These are phyloP conservation scores for Musa itinerans DNA, from an alignment of 176 grass and related monocot species.

Conservation along the genomic window DNA sequence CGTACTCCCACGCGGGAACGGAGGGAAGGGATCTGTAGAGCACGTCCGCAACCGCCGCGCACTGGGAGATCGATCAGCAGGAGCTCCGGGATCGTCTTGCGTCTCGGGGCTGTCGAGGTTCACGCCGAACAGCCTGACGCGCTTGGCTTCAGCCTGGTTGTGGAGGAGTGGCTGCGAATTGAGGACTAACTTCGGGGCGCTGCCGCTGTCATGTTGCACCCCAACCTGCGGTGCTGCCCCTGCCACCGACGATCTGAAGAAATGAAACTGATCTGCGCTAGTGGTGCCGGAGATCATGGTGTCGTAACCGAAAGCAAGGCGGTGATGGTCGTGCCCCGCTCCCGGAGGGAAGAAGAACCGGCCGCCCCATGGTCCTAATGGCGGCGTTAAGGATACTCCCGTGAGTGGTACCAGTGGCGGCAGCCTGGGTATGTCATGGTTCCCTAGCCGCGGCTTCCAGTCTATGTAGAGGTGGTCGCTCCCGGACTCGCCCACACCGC, in stretches of 20 bases:
- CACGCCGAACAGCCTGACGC: neutral
- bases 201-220: neutral
- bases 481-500: constrained; percentile 33
- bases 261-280: neutral
- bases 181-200: neutral
- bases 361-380: neutral
- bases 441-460: neutral
- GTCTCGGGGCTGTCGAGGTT: neutral
- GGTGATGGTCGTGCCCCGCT: neutral
- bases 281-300: neutral
- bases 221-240: neutral
- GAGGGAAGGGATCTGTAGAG: neutral
- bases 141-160: neutral
- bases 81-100: too few relatives aligned
- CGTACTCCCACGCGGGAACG: neutral
- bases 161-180: neutral
- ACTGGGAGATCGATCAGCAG: neutral
- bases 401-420: neutral
- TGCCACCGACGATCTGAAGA: neutral
- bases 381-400: neutral
- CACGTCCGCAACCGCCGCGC: too few relatives aligned
- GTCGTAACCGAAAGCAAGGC: neutral
- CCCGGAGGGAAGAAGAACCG: neutral
- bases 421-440: neutral
- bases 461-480: neutral